Evolutionary conservation across 768 basidiomycete species (phyloP), one percentile per base, ranked within the genome.

Genomic region (Saitozyma sp.): DNA sequence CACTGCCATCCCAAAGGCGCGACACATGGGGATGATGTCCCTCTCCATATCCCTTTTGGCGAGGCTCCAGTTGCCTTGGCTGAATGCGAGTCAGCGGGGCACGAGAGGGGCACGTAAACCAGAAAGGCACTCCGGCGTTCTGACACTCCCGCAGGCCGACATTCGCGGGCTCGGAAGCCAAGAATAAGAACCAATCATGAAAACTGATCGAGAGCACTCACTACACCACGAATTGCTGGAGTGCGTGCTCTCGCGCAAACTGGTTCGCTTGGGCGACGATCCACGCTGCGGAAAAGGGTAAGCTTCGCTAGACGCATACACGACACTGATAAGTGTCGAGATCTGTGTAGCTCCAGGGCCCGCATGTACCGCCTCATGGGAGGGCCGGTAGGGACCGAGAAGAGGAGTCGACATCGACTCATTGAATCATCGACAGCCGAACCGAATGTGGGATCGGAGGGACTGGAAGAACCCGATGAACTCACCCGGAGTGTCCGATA

Each of bases 161-260:
- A 29, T 5, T 29, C 29, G 29, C 29, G 29, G 2, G 5, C 2
- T 29, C 29, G 29, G 29, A 29, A 29, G 29, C 2, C 29, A 29
- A 29, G 29, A 29, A 29, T 29, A 5, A 11, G n/a, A 46, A 45
- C 43, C 43, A 45, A 16, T 54, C 10, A 16, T 9, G 9, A 8
- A 19, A 11, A 9, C 9, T 11, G 17, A 14, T 14, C 3, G n/a
- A 41, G 11, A 14, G 8, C 6, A 83, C 85, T 76, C 84, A 85
- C 70, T 86, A 86, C 38, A 86, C 79, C 29, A 80, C 78, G 69
- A 86, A 87, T 3, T 83, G 85, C 0, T 83, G 82, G 56, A 83
- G 73, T 0, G 80, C 84, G 49, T 85, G 82, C 39, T 80, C 78
- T 0, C 82, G 77, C 11, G 85, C 84, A 56, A 84, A 86, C 56